phyloP scores from a whole-genome alignment of 1,139 yeast species.

The Scheffersomyces stambukii region DNA sequence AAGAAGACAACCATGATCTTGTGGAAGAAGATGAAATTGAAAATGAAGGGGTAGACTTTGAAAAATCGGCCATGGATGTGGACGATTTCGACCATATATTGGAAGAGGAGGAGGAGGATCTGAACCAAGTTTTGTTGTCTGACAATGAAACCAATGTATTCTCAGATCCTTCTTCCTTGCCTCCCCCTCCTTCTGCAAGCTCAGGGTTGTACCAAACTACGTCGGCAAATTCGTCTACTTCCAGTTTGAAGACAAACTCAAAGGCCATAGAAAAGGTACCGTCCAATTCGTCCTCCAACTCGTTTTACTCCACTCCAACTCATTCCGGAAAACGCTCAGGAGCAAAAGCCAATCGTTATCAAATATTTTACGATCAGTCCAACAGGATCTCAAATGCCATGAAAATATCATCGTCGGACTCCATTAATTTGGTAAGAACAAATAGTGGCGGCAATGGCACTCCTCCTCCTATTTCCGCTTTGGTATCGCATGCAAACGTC shows the following conservation, averaged over 20 bases:
- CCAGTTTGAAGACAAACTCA: conserved; percentile 25
- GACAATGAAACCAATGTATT: conserved; percentile 25
- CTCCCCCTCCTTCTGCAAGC: conserved; percentile 14
- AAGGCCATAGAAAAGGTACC: conserved; percentile 27
- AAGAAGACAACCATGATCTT: conserved; percentile 8
- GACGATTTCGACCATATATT: too few relatives aligned
- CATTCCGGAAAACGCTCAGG: conserved; percentile 35
- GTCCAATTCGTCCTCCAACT: conserved; percentile 28
- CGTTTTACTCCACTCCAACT: conserved; percentile 16
- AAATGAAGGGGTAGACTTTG: conserved; percentile 21
- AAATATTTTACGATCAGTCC: conserved; percentile 48
- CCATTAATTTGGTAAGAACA: conserved; percentile 29
- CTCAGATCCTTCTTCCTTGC: too few relatives aligned
- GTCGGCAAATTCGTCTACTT: conserved; percentile 33
- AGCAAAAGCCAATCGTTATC: conserved; percentile 50
- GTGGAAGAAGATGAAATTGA: conserved; percentile 20
- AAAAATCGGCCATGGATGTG: conserved; percentile 1
- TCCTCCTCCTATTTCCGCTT: conserved; percentile 1
- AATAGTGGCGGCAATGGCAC: conserved; percentile 9
- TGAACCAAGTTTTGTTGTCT: conserved; percentile 2
- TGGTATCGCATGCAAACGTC: not conserved
- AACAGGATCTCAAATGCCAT: conserved; percentile 43
- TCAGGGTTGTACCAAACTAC: conserved; percentile 26
- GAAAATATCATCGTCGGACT: conserved; percentile 42
- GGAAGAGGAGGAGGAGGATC: conserved; percentile 4